A percentile compares a stretch with the other conserved stretches of the same genome.
phyloP scores from a whole-genome alignment of 2,329 filamentous ascomycete genomes.

The Cladophialophora exuberans region DNA sequence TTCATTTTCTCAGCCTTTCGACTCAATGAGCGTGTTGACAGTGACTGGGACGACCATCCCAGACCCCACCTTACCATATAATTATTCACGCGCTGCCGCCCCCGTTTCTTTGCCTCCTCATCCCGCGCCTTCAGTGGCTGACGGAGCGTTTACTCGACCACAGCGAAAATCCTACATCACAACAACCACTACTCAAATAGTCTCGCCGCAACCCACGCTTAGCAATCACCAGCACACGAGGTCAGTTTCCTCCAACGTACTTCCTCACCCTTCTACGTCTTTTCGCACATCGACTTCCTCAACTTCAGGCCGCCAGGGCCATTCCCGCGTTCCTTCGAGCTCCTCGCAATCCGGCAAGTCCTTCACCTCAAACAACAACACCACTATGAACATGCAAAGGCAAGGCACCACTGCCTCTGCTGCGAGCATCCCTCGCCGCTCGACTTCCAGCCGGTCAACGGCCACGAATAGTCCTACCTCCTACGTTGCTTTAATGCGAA shows the following conservation, averaged over 20 bases:
- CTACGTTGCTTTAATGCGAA: slow-evolving; percentile 93
- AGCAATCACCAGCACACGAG: slow-evolving; percentile 31
- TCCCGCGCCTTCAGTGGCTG: slow-evolving; percentile 20
- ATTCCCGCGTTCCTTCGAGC: slow-evolving; percentile 19
- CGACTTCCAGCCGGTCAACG: slow-evolving; percentile 33
- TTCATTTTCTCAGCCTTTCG: neutral
- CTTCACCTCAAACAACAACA: slow-evolving; percentile 25
- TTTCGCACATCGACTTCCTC: slow-evolving; percentile 13
- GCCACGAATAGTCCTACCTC: slow-evolving; percentile 34
- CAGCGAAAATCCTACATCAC: slow-evolving; percentile 22
- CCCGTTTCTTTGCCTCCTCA: slow-evolving; percentile 19
- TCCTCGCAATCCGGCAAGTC: slow-evolving; percentile 30
- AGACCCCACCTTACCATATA: slow-evolving; percentile 28
- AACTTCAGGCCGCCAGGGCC: slow-evolving; percentile 4
- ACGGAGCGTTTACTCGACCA: slow-evolving; percentile 26
- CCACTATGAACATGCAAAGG: slow-evolving; percentile 32
- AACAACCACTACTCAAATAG: slow-evolving; percentile 19
- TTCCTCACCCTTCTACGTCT: slow-evolving; percentile 14
- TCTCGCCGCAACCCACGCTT: slow-evolving; percentile 16
- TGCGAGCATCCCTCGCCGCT: slow-evolving; percentile 31
- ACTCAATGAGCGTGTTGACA: slow-evolving; percentile 33
- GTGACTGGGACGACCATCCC: slow-evolving; percentile 32
- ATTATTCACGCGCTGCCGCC: slow-evolving; percentile 18
- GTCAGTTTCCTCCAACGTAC: slow-evolving; percentile 26
- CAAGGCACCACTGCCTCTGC: slow-evolving; percentile 31